phyloP scores from a whole-genome alignment of 1,284 basidiomycete species.

The Meira miltonrushii region DNA sequence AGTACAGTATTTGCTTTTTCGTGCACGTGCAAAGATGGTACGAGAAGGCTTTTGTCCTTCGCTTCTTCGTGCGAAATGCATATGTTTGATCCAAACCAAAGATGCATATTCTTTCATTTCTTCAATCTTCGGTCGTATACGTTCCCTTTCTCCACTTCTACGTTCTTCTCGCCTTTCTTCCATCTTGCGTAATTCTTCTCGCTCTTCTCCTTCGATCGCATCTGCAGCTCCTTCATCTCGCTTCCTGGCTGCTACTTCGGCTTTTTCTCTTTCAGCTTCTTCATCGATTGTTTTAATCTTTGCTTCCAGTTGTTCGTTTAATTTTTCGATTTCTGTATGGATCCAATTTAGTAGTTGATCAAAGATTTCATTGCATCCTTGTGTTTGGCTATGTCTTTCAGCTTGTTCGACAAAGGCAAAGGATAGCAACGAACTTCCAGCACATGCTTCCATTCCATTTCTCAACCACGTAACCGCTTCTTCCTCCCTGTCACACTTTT shows the following conservation, averaged over 20 bases:
- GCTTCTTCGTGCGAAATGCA: constrained; percentile 80
- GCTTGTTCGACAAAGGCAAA: constrained; percentile 82
- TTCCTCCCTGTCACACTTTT: constrained; percentile 68
- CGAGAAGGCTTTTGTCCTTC: constrained; percentile 77
- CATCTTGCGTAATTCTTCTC: constrained; percentile 61
- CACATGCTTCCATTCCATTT: constrained; percentile 81
- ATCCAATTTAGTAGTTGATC: constrained; percentile 68
- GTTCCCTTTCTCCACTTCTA: constrained; percentile 46
- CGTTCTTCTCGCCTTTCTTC: constrained; percentile 53
- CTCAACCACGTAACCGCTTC: constrained; percentile 77
- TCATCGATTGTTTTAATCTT: constrained; percentile 55
- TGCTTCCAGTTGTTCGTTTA: constrained; percentile 60
- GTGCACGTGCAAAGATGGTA: constrained; percentile 73
- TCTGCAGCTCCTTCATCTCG: constrained; percentile 52
- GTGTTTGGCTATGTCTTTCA: constrained; percentile 60
- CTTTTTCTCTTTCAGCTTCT: constrained; percentile 28
- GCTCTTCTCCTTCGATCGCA: constrained; percentile 53
- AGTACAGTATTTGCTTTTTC: constrained; percentile 75
- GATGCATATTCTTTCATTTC: constrained; percentile 56
- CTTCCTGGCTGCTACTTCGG: constrained; percentile 30
- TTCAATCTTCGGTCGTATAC: constrained; percentile 55
- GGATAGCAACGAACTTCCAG: constrained; percentile 77
- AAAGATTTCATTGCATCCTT: constrained; percentile 52
- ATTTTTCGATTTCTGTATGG: constrained; percentile 66
- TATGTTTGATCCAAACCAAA: constrained; percentile 72